Evolutionary conservation across 768 basidiomycete species (phyloP).

Genomic region (Dentipellis sp.): DNA sequence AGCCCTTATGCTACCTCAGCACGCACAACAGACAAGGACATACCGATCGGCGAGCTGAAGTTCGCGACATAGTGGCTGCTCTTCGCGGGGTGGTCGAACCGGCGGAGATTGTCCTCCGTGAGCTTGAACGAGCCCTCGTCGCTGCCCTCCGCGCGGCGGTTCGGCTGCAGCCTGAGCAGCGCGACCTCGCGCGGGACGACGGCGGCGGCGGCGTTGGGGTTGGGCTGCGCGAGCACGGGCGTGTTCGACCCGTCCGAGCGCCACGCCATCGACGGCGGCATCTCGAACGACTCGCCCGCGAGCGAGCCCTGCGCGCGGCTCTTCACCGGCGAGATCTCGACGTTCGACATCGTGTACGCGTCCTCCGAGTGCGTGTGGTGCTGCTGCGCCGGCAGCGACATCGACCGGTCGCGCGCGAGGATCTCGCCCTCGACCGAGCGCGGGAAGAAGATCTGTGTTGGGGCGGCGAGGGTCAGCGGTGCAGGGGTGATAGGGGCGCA

Average conservation of each 20-base stretch:
- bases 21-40: background rate
- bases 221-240: background rate
- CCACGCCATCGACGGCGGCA: background rate
- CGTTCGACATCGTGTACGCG: conserved; percentile 10
- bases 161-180: conserved; percentile 8
- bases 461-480: background rate
- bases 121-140: background rate
- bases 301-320: background rate
- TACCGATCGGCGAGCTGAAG: conserved; percentile 7
- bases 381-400: conserved; percentile 3
- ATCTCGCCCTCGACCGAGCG: conserved; percentile 14
- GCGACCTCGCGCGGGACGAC: background rate
- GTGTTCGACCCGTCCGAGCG: too few species aligned
- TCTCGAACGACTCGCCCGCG: background rate
- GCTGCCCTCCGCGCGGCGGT: conserved; percentile 4
- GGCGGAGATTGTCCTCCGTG: background rate
- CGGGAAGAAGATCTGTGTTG: conserved; percentile 13
- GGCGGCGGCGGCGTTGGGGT: background rate
- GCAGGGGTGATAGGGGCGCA: background rate
- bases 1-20: background rate
- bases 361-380: conserved; percentile 11
- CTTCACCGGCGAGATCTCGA: conserved; percentile 1
- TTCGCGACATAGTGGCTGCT: background rate
- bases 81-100: conserved; percentile 4
- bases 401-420: background rate